These are phyloP conservation scores for Cafeteria roenbergensis DNA, from an alignment of 108 stramenopile genomes.

Conservation along the genomic window DNA sequence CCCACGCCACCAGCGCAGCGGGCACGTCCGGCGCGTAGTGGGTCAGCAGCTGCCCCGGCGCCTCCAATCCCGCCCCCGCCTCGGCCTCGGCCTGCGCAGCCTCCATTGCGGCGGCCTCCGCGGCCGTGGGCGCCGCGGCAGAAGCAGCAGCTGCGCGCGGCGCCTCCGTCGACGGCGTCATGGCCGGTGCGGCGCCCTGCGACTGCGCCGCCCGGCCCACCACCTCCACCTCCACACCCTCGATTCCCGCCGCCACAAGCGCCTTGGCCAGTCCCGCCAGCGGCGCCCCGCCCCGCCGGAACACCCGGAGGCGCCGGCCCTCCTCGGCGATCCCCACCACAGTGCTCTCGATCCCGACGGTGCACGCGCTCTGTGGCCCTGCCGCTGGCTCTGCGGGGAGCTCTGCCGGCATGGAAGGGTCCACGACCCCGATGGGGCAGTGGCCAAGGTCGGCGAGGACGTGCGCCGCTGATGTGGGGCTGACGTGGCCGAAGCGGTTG, in stretches of 20 bases:
- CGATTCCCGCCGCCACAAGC: conserved; percentile 1
- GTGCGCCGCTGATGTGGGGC: conserved; percentile 74
- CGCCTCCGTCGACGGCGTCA: neutral
- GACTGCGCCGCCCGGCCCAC: neutral
- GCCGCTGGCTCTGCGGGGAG: neutral
- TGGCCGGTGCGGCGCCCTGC: neutral
- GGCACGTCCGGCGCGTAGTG: conserved; percentile 88
- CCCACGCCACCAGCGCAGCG: conserved; percentile 46
- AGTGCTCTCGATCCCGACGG: conserved; percentile 51
- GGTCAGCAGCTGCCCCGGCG: conserved; percentile 78
- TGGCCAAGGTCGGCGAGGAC: conserved; percentile 77
- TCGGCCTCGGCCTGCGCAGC: conserved; percentile 1
- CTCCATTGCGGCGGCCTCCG: conserved; percentile 28
- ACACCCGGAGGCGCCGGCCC: conserved; percentile 11
- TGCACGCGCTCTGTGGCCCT: conserved; percentile 17
- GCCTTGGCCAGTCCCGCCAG: conserved; percentile 4
- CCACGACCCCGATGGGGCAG: conserved; percentile 53
- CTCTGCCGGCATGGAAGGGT: no score
- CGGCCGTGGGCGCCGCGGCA: conserved; percentile 62
- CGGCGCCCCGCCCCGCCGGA: conserved; percentile 28
- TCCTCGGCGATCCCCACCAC: conserved; percentile 31
- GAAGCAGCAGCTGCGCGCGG: conserved; percentile 9
- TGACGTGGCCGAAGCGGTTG: conserved; percentile 91
- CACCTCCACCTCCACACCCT: conserved; percentile 5
- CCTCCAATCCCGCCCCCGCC: conserved; percentile 50